A percentile compares a stretch with the other conserved stretches of the same genome.
phyloP scores from a whole-genome alignment of 176 grass and related monocot species.

The Rhipidocladum racemiflorum region DNA sequence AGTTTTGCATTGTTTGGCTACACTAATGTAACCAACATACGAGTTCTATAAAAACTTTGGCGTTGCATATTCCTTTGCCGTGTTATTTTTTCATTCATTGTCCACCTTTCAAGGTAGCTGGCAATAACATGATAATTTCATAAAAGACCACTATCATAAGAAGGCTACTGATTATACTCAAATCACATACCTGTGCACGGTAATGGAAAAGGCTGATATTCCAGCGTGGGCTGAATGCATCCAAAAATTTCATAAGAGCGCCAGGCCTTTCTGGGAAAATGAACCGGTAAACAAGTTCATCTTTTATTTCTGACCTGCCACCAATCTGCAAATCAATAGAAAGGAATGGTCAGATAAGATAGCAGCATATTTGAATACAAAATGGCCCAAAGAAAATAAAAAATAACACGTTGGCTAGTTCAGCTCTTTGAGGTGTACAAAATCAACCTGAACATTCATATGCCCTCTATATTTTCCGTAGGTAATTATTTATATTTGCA shows the following conservation, averaged over 20 bases:
- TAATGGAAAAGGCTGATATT: constrained; percentile 99
- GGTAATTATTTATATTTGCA: not conserved
- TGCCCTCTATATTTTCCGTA: not conserved
- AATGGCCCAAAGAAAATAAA: not conserved
- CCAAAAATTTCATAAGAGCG: constrained; percentile 84
- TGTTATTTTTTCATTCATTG: not conserved
- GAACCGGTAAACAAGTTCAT: constrained; percentile 87
- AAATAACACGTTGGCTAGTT: not conserved
- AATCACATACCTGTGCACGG: constrained; percentile 66
- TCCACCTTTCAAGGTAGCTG: not conserved
- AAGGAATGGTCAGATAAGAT: not conserved
- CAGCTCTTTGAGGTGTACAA: not conserved
- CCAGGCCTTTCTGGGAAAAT: constrained; percentile 94
- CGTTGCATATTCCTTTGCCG: not conserved
- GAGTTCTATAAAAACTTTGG: not conserved
- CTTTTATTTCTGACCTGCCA: constrained; percentile 73
- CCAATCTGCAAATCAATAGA: constrained; percentile 63
- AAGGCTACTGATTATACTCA: not conserved
- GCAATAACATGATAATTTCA: not conserved
- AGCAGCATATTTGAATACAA: not conserved
- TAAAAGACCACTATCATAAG: not conserved
- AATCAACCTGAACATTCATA: not conserved
- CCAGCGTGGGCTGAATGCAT: constrained; percentile 80
- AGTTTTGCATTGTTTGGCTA: not conserved
- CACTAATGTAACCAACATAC: not conserved